Percentiles rank a stretch among this genome's conserved stretches.
Conservation (phyloP, 2,329 filamentous ascomycete species). For the Scedosporium boydii region DNA sequence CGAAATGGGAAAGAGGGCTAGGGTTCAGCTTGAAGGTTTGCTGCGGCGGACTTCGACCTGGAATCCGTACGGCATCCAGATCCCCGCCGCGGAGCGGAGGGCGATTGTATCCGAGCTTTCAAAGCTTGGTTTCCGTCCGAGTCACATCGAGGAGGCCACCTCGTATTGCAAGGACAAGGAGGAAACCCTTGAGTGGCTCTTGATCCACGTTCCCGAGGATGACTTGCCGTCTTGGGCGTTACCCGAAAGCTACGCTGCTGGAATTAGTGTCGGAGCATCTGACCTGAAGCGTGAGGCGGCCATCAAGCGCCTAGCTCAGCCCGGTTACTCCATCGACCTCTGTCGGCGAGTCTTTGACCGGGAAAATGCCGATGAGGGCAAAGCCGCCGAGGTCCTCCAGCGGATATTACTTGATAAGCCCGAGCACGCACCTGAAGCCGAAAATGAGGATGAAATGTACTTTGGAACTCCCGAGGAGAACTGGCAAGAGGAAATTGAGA, state of each 20-base stretch:
- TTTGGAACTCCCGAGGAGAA: conserved; percentile 46
- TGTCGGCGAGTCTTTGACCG: conserved; percentile 70
- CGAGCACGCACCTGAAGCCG: conserved; percentile 22
- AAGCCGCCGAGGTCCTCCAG: conserved; percentile 73
- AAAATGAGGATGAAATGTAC: conserved; percentile 33
- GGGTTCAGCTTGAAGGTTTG: conserved; percentile 69
- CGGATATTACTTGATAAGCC: conserved; percentile 24
- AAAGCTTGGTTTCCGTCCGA: conserved; percentile 76
- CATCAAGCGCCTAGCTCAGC: conserved; percentile 69
- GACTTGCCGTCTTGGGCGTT: conserved; percentile 89
- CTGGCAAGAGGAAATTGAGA: conserved; percentile 81
- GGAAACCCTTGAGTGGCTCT: conserved; percentile 88
- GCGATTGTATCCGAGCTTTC: conserved; percentile 63
- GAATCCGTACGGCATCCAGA: conserved; percentile 69
- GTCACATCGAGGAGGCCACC: conserved; percentile 81
- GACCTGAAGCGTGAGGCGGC: conserved; percentile 74
- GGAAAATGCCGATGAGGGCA: conserved; percentile 60
- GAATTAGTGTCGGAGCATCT: conserved; percentile 74
- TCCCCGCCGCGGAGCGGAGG: conserved; percentile 47
- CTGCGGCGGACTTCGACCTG: conserved; percentile 72
- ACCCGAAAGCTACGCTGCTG: conserved; percentile 84
- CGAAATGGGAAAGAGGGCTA: conserved; percentile 79
- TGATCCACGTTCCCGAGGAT: conserved; percentile 95
- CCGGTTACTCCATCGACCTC: conserved; percentile 78
- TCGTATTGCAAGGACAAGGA: conserved; percentile 83